Evolutionary conservation across 2,329 filamentous ascomycete genomes (phyloP).

Genomic region (Aspergillus sp.): DNA sequence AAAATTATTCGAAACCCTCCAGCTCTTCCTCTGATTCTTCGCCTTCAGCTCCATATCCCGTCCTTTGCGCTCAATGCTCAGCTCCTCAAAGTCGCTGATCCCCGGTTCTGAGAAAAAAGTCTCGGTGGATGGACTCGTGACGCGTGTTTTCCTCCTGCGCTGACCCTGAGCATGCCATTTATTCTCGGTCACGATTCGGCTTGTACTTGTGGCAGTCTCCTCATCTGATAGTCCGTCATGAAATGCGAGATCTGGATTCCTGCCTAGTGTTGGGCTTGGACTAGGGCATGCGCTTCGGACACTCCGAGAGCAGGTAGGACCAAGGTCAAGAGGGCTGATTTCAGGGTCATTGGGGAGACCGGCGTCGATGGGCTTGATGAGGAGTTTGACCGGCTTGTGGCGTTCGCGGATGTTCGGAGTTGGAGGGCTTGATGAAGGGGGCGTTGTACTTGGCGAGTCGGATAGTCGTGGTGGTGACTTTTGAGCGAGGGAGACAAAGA

Average conservation of each 20-base stretch:
- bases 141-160: not conserved
- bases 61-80: too few relatives aligned
- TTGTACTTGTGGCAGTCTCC: not conserved
- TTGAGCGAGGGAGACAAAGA: too few relatives aligned
- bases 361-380: not conserved
- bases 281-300: not conserved
- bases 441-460: too few relatives aligned
- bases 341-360: constrained; percentile 23
- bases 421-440: not conserved
- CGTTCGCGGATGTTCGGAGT: not conserved
- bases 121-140: too few relatives aligned
- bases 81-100: too few relatives aligned
- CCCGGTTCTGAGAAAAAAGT: too few relatives aligned
- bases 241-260: not conserved
- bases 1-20: too few relatives aligned
- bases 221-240: not conserved
- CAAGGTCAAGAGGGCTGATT: constrained; percentile 28
- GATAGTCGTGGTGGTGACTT: too few relatives aligned
- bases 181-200: not conserved
- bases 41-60: too few relatives aligned
- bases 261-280: not conserved
- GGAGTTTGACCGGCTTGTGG: not conserved
- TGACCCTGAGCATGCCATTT: not conserved
- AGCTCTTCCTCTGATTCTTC: too few relatives aligned
- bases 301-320: constrained; percentile 12